Evolutionary conservation across 164 flowering plant genomes (phyloP).

Genomic region (Macadamia integrifolia): DNA sequence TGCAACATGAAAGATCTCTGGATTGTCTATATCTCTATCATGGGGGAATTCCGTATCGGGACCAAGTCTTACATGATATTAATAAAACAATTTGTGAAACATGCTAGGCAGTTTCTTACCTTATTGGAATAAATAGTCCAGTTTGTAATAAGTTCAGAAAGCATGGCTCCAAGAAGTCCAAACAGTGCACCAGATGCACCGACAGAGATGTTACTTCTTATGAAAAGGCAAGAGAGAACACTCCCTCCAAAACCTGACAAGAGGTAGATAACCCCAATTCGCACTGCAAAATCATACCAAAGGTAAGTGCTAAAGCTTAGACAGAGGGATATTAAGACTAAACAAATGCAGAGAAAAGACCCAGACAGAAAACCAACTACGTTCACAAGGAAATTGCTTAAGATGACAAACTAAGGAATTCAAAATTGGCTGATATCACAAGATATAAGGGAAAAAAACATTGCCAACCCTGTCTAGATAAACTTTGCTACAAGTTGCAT

Average conservation of each 20-base stretch:
- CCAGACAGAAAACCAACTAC: constrained; percentile 5
- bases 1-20: no score
- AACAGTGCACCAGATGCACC: constrained; percentile 94
- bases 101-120: not conserved
- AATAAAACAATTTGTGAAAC: no score
- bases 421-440: not conserved
- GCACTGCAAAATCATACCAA: constrained; percentile 38
- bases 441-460: no score
- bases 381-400: not conserved
- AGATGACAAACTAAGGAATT: not conserved
- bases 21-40: no score
- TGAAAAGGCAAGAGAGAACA: constrained; percentile 58
- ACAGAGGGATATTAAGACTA: constrained; percentile 7
- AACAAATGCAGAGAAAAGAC: not conserved
- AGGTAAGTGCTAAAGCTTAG: constrained; percentile 3
- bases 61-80: no score
- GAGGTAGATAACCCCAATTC: constrained; percentile 61
- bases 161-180: constrained; percentile 92
- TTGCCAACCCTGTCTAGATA: no score
- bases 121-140: not conserved
- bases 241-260: constrained; percentile 81
- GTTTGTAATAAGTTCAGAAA: constrained; percentile 58
- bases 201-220: constrained; percentile 53
- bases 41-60: no score
- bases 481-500: no score